phyloP scores from a whole-genome alignment of 2,329 filamentous ascomycete genomes.

The Beauveria brongniartii region DNA sequence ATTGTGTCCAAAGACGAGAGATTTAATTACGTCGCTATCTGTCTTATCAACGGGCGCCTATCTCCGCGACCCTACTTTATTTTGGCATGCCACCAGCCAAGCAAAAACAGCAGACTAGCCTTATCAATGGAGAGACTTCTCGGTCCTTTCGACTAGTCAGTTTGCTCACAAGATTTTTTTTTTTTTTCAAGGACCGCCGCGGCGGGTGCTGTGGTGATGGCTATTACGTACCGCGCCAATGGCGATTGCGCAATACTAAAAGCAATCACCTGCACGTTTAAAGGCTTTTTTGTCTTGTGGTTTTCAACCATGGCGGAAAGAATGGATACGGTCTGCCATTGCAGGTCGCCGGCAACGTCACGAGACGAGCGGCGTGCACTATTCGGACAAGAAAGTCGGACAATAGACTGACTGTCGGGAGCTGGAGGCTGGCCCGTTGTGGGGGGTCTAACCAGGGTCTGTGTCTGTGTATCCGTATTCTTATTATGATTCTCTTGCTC shows the following conservation, averaged over 20 bases:
- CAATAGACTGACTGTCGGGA: not conserved
- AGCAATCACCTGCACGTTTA: not conserved
- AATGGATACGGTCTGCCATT: not conserved
- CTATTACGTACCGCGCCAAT: slow-evolving; percentile 6
- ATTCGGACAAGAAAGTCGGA: not conserved
- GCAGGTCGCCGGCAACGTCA: not conserved
- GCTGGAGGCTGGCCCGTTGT: not conserved
- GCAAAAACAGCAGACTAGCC: not conserved
- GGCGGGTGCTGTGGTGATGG: not conserved
- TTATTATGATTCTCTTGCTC: not conserved
- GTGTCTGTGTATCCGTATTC: not conserved
- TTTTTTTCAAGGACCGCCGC: not conserved
- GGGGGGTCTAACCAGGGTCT: not conserved
- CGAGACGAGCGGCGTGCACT: not conserved
- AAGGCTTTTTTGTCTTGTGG: not conserved
- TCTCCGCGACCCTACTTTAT: slow-evolving; percentile 3
- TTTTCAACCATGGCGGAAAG: not conserved
- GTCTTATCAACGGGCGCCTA: slow-evolving; percentile 9
- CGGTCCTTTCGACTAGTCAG: not conserved
- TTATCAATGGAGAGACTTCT: not conserved
- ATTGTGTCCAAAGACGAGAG: slow-evolving; percentile 3
- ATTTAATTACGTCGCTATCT: slow-evolving; percentile 11
- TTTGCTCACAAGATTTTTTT: not conserved
- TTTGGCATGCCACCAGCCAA: slow-evolving; percentile 1
- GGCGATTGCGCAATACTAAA: slow-evolving; percentile 2